Percentiles rank a stretch among this genome's conserved stretches.
These are phyloP conservation scores for Copromyces sp. DNA, from an alignment of 495 filamentous ascomycete species.

Conservation along the genomic window DNA sequence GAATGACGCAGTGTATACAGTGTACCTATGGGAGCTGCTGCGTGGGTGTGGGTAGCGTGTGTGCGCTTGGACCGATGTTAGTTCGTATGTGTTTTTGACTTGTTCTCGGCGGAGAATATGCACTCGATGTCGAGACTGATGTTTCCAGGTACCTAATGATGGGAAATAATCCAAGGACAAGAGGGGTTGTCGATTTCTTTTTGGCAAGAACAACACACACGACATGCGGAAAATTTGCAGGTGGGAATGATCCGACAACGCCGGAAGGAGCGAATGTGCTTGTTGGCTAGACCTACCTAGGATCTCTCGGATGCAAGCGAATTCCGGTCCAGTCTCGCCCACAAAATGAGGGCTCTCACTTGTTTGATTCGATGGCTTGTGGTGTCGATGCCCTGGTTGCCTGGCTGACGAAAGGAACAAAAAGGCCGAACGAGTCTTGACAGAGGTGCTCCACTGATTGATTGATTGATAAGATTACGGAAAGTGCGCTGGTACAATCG, in stretches of 20 bases:
- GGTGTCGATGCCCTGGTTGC: constrained; percentile 10
- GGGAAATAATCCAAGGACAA: not conserved
- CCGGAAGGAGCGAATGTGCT: not conserved
- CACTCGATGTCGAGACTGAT: not conserved
- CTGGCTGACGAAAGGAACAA: not conserved
- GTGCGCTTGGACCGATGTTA: not conserved
- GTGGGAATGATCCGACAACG: not conserved
- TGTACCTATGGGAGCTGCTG: not conserved
- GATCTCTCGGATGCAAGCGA: not conserved
- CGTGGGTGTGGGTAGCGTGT: not conserved
- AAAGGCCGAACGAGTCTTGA: not conserved
- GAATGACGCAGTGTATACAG: not conserved
- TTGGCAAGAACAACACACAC: not conserved
- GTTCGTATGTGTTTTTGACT: not conserved
- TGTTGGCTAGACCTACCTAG: not conserved
- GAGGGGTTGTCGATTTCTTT: not conserved
- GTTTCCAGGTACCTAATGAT: too few relatives aligned
- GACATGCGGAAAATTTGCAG: not conserved
- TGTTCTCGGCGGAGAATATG: not conserved
- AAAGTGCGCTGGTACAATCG: constrained; percentile 1
- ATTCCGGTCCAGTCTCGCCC: constrained; percentile 1
- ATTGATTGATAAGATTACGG: constrained; percentile 31
- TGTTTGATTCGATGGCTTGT: constrained; percentile 15
- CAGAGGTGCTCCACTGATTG: constrained; percentile 18
- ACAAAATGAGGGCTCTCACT: constrained; percentile 1